These are phyloP conservation scores for Parsonsia alboflavescens DNA, from an alignment of 257 asterid species.

Conservation along the genomic window DNA sequence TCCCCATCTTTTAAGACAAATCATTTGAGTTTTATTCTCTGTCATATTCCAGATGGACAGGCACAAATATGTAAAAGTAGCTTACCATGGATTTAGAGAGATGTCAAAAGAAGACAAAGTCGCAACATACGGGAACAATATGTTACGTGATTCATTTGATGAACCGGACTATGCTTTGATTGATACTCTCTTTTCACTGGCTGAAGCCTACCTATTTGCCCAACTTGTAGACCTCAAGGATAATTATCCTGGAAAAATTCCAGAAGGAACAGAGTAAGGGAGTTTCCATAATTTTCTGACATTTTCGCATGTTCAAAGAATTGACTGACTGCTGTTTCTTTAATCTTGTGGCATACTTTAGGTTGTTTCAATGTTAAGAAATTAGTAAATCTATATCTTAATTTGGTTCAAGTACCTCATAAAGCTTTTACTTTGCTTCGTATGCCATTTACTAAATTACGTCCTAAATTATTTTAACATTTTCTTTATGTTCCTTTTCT, in stretches of 20 bases:
- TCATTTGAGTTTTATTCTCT: slow-evolving; percentile 5
- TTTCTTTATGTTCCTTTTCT: background rate
- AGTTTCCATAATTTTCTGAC: slow-evolving; percentile 14
- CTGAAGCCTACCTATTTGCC: slow-evolving; percentile 93
- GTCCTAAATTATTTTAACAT: background rate
- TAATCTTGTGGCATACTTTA: background rate
- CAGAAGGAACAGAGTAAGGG: slow-evolving; percentile 65
- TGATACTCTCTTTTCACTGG: slow-evolving; percentile 94
- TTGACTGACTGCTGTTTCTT: background rate
- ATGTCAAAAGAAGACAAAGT: slow-evolving; percentile 90
- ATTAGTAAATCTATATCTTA: background rate
- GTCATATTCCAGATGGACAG: slow-evolving; percentile 72
- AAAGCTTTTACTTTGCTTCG: background rate
- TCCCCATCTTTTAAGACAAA: background rate
- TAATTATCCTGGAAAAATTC: slow-evolving; percentile 75
- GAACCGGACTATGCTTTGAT: slow-evolving; percentile 93
- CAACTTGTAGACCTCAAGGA: slow-evolving; percentile 96
- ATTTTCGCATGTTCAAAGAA: background rate
- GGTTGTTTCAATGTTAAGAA: background rate
- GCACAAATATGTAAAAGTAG: slow-evolving; percentile 95
- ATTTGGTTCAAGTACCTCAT: background rate
- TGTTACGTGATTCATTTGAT: slow-evolving; percentile 80
- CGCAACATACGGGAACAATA: slow-evolving; percentile 72
- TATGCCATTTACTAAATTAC: background rate
- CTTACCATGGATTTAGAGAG: slow-evolving; percentile 91